Conservation (phyloP, 2,329 filamentous ascomycete genomes). For the Penicillium verrucosum region DNA sequence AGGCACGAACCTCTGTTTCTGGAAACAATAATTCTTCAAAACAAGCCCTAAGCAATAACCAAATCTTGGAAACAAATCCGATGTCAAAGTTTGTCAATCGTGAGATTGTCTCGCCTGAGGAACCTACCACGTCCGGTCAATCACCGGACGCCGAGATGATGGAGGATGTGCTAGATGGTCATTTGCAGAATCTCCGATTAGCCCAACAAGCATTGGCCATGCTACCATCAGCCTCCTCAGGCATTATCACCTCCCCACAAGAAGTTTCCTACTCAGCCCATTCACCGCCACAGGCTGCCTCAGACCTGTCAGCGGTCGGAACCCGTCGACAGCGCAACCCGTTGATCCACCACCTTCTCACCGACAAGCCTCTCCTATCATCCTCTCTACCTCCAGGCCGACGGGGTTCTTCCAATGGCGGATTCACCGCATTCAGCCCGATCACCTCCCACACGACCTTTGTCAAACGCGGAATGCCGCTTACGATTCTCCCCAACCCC, state of each 20-base stretch:
- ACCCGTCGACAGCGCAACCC: slow-evolving; percentile 70
- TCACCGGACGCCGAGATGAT: slow-evolving; percentile 10
- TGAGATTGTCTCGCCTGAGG: slow-evolving; percentile 23
- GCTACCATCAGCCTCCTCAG: slow-evolving; percentile 80
- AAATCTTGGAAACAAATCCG: slow-evolving; percentile 39
- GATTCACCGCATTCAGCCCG: slow-evolving; percentile 29
- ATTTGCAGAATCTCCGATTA: slow-evolving; percentile 70
- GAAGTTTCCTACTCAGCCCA: slow-evolving; percentile 67
- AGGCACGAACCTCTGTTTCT: slow-evolving; percentile 22
- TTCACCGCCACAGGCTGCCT: slow-evolving; percentile 22
- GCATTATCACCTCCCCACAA: slow-evolving; percentile 78
- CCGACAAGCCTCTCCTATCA: slow-evolving; percentile 88
- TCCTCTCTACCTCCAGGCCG: slow-evolving; percentile 79
- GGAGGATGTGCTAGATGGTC: slow-evolving; percentile 40
- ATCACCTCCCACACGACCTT: slow-evolving; percentile 66
- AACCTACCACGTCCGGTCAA: slow-evolving; percentile 15
- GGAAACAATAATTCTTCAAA: slow-evolving; percentile 15
- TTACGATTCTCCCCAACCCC: slow-evolving; percentile 77
- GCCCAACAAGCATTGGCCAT: slow-evolving; percentile 68
- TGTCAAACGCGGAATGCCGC: slow-evolving; percentile 84
- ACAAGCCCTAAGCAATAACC: slow-evolving; percentile 13
- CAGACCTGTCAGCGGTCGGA: slow-evolving; percentile 48
- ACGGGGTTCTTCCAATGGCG: slow-evolving; percentile 41
- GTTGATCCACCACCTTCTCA: slow-evolving; percentile 90
- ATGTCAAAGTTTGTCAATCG: slow-evolving; percentile 43